A percentile compares a stretch with the other conserved stretches of the same genome.
Evolutionary conservation across 805 yeast species (phyloP).

Genomic region (Hanseniaspora mollemarum): DNA sequence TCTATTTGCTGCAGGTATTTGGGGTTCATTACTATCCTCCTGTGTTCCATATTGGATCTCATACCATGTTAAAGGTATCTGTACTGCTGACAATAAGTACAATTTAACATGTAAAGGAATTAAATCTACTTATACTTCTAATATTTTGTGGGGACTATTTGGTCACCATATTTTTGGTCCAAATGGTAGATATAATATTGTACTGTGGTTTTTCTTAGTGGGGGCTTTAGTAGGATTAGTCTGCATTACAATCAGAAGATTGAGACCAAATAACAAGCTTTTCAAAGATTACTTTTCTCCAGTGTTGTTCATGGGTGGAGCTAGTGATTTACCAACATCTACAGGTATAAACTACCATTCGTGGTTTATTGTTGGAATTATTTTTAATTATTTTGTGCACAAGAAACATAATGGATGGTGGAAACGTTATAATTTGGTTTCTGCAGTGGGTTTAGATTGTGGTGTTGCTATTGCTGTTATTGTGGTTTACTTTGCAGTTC

Average conservation of each 20-base stretch:
- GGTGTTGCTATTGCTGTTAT: conserved; percentile 57
- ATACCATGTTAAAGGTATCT: conserved; percentile 32
- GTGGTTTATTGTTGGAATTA: conserved; percentile 43
- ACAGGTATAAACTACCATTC: conserved; percentile 52
- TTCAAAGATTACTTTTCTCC: conserved; percentile 41
- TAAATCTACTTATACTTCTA: conserved; percentile 41
- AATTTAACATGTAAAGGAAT: conserved; percentile 40
- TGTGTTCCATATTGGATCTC: conserved; percentile 36
- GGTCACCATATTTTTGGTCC: conserved; percentile 49
- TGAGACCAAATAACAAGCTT: conserved; percentile 32
- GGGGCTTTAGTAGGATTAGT: conserved; percentile 42
- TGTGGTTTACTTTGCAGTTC: conserved; percentile 43
- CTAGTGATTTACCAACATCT: conserved; percentile 55
- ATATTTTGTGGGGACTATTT: conserved; percentile 52
- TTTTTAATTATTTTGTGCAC: conserved; percentile 48
- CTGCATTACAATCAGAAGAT: conserved; percentile 31
- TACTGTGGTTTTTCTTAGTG: conserved; percentile 48
- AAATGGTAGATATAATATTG: conserved; percentile 40
- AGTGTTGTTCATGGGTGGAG: conserved; percentile 46
- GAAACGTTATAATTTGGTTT: conserved; percentile 61
- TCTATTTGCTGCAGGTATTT: conserved; percentile 36
- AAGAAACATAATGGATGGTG: conserved; percentile 55
- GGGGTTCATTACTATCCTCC: conserved; percentile 36
- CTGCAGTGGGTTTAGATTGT: conserved; percentile 55
- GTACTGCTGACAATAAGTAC: conserved; percentile 34